Base-by-base conservation (phyloP, 331 rosid genomes). In the Malus hybrid region DNA sequence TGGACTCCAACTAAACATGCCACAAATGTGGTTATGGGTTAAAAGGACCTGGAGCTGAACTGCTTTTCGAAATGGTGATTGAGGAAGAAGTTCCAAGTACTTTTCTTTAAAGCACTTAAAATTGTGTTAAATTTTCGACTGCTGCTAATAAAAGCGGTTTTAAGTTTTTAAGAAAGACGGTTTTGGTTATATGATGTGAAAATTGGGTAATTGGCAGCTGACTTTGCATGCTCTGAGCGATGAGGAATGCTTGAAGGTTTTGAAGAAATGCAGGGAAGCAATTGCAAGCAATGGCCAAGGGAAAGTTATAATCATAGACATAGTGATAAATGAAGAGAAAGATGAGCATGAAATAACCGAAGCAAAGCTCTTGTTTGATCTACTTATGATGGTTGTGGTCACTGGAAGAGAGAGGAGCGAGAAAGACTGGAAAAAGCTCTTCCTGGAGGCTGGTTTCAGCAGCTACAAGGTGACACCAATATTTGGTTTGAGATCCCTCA, bases 251-350 rank as follows among this genome's bases (percentile, higher is more conserved):
- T 15, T 83, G 20, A 76, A 81, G 71, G 71, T 89, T 62, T 39
- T 89, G 79, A 85, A 80, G 80, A 87, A 80, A 28, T 81, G 93
- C 75, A 72, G 82, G 73, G 88, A 83, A 76, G 87, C 89, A 7
- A 78, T 89, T 70, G 64, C 85, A 13, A 65, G 68, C 29, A 69
- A 67, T 56, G 79, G 81, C 15, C 71, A 31, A 11, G 88, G 89
- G 4, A 89, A 82, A 66, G 84, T 87, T 39, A 78, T 89, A 5
- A 81, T 87, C 76, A 81, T 89, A 33, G 93, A 83, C 33, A 79
- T 83, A 59, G 78, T 80, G 5, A 78, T 89, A 13, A 82, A 83
- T 9, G 82, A 85, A 24, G 18, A 48, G 15, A 76, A 63, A 11
- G 89, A 85, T 59, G 80, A 48, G 34, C 66, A 6, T 2, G 79